Percentiles rank a stretch among this genome's conserved stretches.
phyloP scores from a whole-genome alignment of 1,139 yeast species.

The Geotrichum bryndzae region DNA sequence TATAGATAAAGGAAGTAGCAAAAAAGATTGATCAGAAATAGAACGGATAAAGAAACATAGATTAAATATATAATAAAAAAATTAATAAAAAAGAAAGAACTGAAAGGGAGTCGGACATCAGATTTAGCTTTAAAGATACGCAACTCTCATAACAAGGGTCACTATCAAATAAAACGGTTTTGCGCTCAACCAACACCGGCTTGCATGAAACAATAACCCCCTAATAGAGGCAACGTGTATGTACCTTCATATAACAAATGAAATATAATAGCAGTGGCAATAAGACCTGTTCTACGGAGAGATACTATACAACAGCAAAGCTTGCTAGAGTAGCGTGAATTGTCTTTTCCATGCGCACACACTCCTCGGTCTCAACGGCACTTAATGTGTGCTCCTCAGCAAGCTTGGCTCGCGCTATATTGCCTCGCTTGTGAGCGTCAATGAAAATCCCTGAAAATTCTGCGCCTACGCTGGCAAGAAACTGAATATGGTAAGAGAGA shows the following conservation, averaged over 20 bases:
- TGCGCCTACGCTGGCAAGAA: background rate
- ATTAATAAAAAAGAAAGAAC: too few species aligned
- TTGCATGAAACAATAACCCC: too few species aligned
- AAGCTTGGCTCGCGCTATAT: background rate
- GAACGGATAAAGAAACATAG: background rate
- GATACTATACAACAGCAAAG: background rate
- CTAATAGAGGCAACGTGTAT: background rate
- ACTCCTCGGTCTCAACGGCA: background rate
- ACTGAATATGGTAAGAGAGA: background rate
- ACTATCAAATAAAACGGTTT: too few species aligned
- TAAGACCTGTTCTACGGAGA: background rate
- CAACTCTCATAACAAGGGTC: too few species aligned
- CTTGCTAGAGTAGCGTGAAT: background rate
- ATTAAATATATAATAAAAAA: background rate
- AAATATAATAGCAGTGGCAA: too few species aligned
- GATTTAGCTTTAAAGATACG: too few species aligned
- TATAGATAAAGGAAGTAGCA: background rate
- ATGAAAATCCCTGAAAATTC: background rate
- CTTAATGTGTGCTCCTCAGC: background rate
- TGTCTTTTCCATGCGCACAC: background rate
- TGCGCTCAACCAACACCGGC: too few species aligned
- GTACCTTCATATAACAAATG: background rate
- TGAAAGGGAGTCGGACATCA: too few species aligned
- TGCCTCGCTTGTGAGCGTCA: background rate
- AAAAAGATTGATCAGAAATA: background rate